These are phyloP conservation scores for Colletotrichum tropicale DNA, from an alignment of 2,329 filamentous ascomycete genomes.

Conservation along the genomic window DNA sequence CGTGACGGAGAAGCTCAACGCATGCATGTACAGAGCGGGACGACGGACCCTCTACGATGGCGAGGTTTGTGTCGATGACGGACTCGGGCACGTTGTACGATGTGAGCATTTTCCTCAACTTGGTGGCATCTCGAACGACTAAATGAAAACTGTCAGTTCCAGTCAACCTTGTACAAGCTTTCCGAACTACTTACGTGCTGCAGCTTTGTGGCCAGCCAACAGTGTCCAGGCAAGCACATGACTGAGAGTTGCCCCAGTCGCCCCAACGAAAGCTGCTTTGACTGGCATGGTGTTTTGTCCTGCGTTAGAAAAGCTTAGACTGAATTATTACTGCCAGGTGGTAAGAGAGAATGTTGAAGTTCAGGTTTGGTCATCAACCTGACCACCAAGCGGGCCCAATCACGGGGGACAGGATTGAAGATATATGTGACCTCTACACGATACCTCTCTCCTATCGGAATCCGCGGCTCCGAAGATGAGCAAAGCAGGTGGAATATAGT, in stretches of 20 bases:
- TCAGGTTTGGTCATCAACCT: too few relatives aligned
- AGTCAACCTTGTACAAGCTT: background rate
- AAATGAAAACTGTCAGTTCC: background rate
- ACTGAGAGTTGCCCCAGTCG: background rate
- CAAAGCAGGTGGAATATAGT: background rate
- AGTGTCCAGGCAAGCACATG: background rate
- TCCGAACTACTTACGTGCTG: background rate
- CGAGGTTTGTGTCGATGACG: background rate
- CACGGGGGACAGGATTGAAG: background rate
- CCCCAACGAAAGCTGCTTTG: background rate
- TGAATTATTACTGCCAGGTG: background rate
- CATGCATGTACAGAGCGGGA: background rate
- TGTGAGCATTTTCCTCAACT: background rate
- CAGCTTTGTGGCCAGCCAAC: background rate
- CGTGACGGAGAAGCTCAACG: background rate
- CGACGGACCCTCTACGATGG: background rate
- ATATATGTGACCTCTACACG: background rate
- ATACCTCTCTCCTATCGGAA: background rate
- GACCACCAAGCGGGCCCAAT: background rate
- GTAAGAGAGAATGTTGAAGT: background rate
- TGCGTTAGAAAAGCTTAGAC: rapidly evolving
- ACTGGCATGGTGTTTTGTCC: background rate
- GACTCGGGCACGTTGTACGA: background rate
- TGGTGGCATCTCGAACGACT: background rate
- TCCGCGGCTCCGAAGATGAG: background rate